These are phyloP conservation scores for Rhizopus stolonifer DNA, from an alignment of 371 early-diverging fungal genomes.

Conservation along the genomic window DNA sequence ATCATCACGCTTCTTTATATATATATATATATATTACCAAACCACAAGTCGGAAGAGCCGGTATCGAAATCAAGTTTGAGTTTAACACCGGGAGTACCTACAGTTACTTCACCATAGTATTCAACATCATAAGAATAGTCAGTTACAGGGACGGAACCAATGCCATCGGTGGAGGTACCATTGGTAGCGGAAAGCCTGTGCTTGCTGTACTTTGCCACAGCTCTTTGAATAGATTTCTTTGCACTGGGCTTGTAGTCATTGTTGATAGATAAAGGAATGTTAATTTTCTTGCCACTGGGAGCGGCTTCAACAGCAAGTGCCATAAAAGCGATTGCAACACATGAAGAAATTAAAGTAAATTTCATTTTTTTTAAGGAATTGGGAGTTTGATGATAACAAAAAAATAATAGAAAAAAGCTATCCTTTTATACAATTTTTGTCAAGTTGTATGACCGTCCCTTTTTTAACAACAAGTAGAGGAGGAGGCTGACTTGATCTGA, in stretches of 20 bases:
- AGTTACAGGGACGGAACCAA: conserved; percentile 17
- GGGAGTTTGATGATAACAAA: not conserved
- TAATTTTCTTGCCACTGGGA: conserved; percentile 11
- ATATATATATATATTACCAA: conserved; percentile 25
- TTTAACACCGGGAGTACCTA: conserved; percentile 79
- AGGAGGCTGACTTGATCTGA: too few species aligned
- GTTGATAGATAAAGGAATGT: conserved; percentile 21
- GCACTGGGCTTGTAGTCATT: conserved; percentile 19
- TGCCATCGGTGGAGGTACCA: not conserved
- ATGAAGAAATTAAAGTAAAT: conserved; percentile 19
- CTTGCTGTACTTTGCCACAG: conserved; percentile 19
- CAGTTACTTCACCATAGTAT: conserved; percentile 77
- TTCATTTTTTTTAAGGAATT: conserved; percentile 7
- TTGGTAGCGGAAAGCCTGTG: not conserved
- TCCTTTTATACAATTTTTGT: not conserved
- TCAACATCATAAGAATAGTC: conserved; percentile 29
- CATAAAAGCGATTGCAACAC: conserved; percentile 11
- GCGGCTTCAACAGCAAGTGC: conserved; percentile 20
- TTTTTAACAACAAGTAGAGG: too few species aligned
- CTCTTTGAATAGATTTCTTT: conserved; percentile 16
- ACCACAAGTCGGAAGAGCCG: conserved; percentile 63
- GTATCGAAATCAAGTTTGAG: conserved; percentile 87
- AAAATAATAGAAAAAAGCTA: not conserved
- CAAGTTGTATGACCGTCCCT: too few species aligned
- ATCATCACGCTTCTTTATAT: too few species aligned